Evolutionary conservation across 2,329 filamentous ascomycete species (phyloP), one percentile per base, ranked within the genome.

Genomic region (Mollisiaceae sp.): DNA sequence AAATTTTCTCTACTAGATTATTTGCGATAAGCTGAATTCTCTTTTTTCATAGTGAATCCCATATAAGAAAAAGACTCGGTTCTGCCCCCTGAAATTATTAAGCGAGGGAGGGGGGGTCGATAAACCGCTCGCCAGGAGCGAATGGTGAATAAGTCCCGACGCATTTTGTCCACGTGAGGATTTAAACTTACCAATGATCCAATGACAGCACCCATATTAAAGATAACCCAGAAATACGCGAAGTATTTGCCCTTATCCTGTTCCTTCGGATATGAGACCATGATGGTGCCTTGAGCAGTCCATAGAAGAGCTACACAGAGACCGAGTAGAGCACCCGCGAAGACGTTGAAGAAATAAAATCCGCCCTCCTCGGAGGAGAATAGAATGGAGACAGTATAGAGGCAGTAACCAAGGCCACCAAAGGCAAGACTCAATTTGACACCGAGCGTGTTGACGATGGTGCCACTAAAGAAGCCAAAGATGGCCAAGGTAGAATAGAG

Each of bases 221-320:
- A 97, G 75, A 97, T 96, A 77, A 94, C 89, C 94, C 94, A 97
- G 80, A 97, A 97, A 81, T 88, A 89, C 66, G 91, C 91, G 77
- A 97, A 97, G 78, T 93, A 97, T 66, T 90, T 89, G 54, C 94
- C 94, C 83, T 97, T 97, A 70, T 88, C 86, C 38, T 86, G 78
- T 79, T 97, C 94, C 22, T 86, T 82, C 1, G 93, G 93, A 77
- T 97, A 97, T 45, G 91, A 89, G 87, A 97, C 94, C 90, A 94
- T 94, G 75, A 94, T 92, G 65, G 91, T 89, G 66, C 92, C 91
- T 79, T 94, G 91, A 0, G 90, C 92, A 39, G 89, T 90, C 92
- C 92, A 95, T 43, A 95, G 82, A 47, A 94, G 82, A 75, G 90
- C 91, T 55, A 92, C 92, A 75, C 91, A 94, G 64, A 92, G 80